Evolutionary conservation across 345 rosid species (phyloP).

Genomic region (Aquilaria sinensis): DNA sequence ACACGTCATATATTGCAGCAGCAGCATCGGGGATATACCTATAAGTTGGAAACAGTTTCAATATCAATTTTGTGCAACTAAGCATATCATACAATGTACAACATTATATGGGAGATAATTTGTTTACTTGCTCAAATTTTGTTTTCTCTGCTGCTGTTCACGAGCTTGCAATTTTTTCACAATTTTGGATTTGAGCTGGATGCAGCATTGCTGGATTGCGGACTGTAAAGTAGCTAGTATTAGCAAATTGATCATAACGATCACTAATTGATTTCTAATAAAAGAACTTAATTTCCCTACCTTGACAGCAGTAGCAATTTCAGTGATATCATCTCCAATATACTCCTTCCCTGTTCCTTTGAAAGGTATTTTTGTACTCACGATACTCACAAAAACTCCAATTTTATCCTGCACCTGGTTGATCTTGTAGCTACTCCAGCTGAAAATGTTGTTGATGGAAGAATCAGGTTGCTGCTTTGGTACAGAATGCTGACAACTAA

Average conservation of each 20-base stretch:
- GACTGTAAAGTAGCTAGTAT: constrained; percentile 37
- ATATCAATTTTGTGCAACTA: background rate
- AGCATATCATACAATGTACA: background rate
- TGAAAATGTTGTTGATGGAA: constrained; percentile 24
- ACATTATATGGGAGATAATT: background rate
- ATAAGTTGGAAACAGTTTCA: constrained; percentile 12
- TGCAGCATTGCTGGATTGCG: constrained; percentile 94
- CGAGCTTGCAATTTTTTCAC: constrained; percentile 78
- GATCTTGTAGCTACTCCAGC: constrained; percentile 93
- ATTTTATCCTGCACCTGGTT: constrained; percentile 86
- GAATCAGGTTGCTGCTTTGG: constrained; percentile 2
- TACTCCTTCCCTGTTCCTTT: constrained; percentile 98
- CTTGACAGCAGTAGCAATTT: constrained; percentile 93
- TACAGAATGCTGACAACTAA: background rate
- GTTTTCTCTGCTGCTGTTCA: constrained; percentile 87
- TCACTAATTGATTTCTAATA: background rate
- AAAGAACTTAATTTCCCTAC: constrained; percentile 24
- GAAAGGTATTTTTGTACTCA: constrained; percentile 95
- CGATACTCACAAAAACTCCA: constrained; percentile 91
- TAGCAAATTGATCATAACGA: constrained; percentile 12
- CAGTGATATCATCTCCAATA: constrained; percentile 91
- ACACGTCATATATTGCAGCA: constrained; percentile 63
- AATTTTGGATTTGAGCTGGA: constrained; percentile 86
- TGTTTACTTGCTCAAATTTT: constrained; percentile 77
- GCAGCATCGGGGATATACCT: constrained; percentile 90